A percentile compares a stretch with the other conserved stretches of the same genome.
Conservation (phyloP, 2,329 filamentous ascomycete genomes). For the Aschersonia sp. region DNA sequence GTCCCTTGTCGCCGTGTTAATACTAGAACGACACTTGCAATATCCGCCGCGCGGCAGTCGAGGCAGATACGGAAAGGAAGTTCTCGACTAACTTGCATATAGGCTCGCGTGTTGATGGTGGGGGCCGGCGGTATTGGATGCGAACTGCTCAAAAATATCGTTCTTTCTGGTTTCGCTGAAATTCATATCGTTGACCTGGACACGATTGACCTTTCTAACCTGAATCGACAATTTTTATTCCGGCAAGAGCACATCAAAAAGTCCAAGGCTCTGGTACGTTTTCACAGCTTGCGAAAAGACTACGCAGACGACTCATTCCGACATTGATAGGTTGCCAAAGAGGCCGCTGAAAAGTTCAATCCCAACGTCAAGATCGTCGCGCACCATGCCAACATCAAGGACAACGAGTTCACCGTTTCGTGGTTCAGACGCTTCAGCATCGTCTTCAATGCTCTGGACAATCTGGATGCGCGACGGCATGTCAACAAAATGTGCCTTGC, state of each 20-base stretch:
- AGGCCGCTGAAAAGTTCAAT: slow-evolving; percentile 82
- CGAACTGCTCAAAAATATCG: slow-evolving; percentile 92
- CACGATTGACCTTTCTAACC: slow-evolving; percentile 93
- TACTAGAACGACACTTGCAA: too few species aligned
- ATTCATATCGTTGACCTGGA: slow-evolving; percentile 94
- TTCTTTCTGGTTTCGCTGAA: slow-evolving; percentile 80
- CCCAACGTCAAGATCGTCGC: slow-evolving; percentile 75
- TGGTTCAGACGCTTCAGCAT: slow-evolving; percentile 78
- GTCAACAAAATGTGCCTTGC: slow-evolving; percentile 97
- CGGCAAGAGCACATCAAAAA: slow-evolving; percentile 96
- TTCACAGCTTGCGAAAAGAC: neutral
- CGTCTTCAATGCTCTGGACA: slow-evolving; percentile 95
- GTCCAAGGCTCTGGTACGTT: slow-evolving; percentile 71
- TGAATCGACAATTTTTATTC: slow-evolving; percentile 96
- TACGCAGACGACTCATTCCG: slow-evolving; percentile 7
- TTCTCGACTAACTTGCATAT: neutral
- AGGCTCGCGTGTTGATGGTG: slow-evolving; percentile 85
- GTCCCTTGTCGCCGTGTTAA: neutral
- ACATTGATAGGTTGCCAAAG: slow-evolving; percentile 62
- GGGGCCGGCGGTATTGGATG: slow-evolving; percentile 95
- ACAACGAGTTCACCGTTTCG: slow-evolving; percentile 66
- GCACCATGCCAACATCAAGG: slow-evolving; percentile 91
- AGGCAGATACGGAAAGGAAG: too few species aligned
- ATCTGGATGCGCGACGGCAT: slow-evolving; percentile 82
- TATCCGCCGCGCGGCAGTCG: too few species aligned